phyloP scores from a whole-genome alignment of 192 early-diverging fungal genomes.

The Funneliformis geosporum region DNA sequence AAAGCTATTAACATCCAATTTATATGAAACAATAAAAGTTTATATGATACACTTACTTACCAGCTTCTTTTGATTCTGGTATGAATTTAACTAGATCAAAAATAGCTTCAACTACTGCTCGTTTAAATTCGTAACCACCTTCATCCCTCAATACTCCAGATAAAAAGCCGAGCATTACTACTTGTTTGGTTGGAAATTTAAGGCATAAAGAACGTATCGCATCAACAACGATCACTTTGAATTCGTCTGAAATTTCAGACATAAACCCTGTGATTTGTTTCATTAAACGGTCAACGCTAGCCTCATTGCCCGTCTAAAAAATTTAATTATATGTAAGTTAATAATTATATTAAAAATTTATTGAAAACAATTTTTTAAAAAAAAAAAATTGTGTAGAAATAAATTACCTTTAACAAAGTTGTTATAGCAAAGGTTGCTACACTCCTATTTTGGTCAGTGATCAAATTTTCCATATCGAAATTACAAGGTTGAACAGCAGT shows the following conservation, averaged over 20 bases:
- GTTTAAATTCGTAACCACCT: constrained; percentile 97
- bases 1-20: constrained; percentile 8
- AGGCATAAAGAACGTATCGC: constrained; percentile 94
- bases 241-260: constrained; percentile 98
- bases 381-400: constrained; percentile 16
- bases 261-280: constrained; percentile 99
- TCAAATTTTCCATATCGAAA: constrained; percentile 96
- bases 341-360: not conserved
- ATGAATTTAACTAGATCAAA: constrained; percentile 94
- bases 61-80: constrained; percentile 90
- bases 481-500: constrained; percentile 93
- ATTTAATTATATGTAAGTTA: not conserved
- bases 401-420: constrained; percentile 79
- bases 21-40: not conserved
- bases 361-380: not conserved
- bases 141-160: constrained; percentile 93
- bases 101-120: constrained; percentile 95
- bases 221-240: constrained; percentile 99
- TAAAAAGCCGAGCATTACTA: constrained; percentile 90
- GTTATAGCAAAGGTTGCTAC: constrained; percentile 99
- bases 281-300: constrained; percentile 96
- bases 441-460: constrained; percentile 95
- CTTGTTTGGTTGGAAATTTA: constrained; percentile 96
- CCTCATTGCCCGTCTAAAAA: constrained; percentile 92
- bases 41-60: constrained; percentile 43